Conservation (phyloP, 140 eudicot genomes). For the Eryngium alpinum region DNA sequence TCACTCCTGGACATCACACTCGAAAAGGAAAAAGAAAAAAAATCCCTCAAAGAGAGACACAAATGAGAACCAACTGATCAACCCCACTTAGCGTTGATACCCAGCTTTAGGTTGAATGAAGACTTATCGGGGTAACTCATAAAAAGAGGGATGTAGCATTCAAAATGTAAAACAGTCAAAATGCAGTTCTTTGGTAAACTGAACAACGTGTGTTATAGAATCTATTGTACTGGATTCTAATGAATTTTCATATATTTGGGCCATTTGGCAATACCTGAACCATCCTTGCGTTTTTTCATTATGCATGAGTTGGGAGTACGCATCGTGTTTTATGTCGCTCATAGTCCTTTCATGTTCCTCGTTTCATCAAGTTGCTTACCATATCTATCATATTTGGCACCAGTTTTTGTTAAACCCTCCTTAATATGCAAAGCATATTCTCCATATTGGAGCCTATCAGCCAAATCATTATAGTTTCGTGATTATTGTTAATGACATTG, state of each 20-base stretch:
- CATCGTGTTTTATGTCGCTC: slow-evolving; percentile 89
- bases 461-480: slow-evolving; percentile 90
- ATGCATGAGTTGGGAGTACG: slow-evolving; percentile 81
- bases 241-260: slow-evolving; percentile 74
- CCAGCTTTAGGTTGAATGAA: too few relatives aligned
- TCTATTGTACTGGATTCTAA: slow-evolving; percentile 80
- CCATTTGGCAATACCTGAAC: slow-evolving; percentile 84
- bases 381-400: slow-evolving; percentile 70
- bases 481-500: slow-evolving; percentile 61
- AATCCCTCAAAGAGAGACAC: too few relatives aligned
- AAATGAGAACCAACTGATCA: too few relatives aligned
- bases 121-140: too few relatives aligned
- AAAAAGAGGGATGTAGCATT: slow-evolving; percentile 74
- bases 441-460: slow-evolving; percentile 75
- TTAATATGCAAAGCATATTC: slow-evolving; percentile 51
- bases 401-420: slow-evolving; percentile 65
- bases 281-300: slow-evolving; percentile 78
- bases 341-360: slow-evolving; percentile 77
- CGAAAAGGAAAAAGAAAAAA: too few relatives aligned
- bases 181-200: too few relatives aligned
- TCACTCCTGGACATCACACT: too few relatives aligned
- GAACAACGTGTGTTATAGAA: slow-evolving; percentile 87
- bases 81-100: too few relatives aligned
- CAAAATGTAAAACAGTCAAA: slow-evolving; percentile 65
- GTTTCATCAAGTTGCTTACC: slow-evolving; percentile 66